Evolutionary conservation across 2,329 filamentous ascomycete species (phyloP), one percentile per base, ranked within the genome.

Genomic region (Torrubiellomyces zombiae): DNA sequence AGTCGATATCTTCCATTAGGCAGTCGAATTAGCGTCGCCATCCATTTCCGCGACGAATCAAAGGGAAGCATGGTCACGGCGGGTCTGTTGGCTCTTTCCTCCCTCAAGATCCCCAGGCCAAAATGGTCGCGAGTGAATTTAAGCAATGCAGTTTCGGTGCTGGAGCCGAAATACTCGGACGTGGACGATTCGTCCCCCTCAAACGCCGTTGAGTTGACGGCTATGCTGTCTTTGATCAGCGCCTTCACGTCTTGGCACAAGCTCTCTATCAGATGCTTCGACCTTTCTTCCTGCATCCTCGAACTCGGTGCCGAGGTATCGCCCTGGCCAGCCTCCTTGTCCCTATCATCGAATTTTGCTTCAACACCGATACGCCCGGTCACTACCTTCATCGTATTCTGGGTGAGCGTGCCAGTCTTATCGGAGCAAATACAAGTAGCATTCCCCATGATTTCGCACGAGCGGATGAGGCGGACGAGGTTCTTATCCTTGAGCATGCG

Each of bases 371-470:
- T 35, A 7, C 62, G 63, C 6, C 67, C 67, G 18, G 59, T 56
- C 10, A 72, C 66, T 3, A 69, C 61, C 3, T 55, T 64, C 67
- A 74, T 74, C 34, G 65, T 63, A 34, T 73, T 72, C 33, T 70
- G 61, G 0, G 69, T 75, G 13, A 75, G 49, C 1, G 70, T 75
- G 4, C 70, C 70, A 0, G 69, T 75, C 43, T 75, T 75, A 37
- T 75, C 70, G 1, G 67, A 73, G 40, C 69, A 74, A 24, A 75
- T 60, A 6, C 60, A 67, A 0, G 67, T 73, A 7, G 66, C 66
- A 36, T 71, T 72, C 6, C 67, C 67, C 67, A 73, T 73, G 5
- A 65, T 69, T 35, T 73, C 67, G 35, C 66, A 69, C 2, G 67
- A 67, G 25, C 63, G 56, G 17, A 73, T 46, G 16, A 67, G 50